Base-by-base conservation (phyloP, 371 early-diverging fungal species). In the Catenaria anguillulae region DNA sequence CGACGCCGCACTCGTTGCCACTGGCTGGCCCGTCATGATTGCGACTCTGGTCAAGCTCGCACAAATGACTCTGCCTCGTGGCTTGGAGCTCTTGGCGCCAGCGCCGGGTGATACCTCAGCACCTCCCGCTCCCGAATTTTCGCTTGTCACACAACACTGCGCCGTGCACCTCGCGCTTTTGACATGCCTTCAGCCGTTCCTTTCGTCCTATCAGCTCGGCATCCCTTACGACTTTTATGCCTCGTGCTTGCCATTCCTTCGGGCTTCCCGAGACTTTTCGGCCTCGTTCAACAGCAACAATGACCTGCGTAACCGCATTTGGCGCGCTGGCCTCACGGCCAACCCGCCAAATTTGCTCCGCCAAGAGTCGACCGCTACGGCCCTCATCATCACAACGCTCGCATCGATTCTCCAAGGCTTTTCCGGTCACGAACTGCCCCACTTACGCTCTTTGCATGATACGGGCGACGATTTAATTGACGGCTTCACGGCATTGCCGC, bases 331-430 rank as follows among this genome's bases (percentile, higher is more conserved):
- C 12, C 85, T 89, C 52, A 90, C 91, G 81, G 83, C 85, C 37
- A 87, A 90, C 48, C 67, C 90, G 66, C 95, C 95, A 24, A 89
- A 91, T 63, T 65, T 94, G 48, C 74, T 91, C 36, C 87, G 87
- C 65, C 84, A 90, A 76, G 89, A 88, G 61, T 56, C 66, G 12
- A n/a, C 29, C 24, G n/a, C 33, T 6, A 40, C 36, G 24, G 24
- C 58, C 24, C 43, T 58, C 13, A 26, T 33, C 10, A 23, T 58
- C 13, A 40, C 29, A 2, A 12, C 13, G 13, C 43, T 58, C 13
- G 6, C 5, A 5, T 33, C 29, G 29, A 58, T 40, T 24, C 24
- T 33, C 36, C 31, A 33, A 5, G 40, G 29, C 13, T 50, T 50
- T 26, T 24, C n/a, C 8, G 26, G 43, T 2, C 43, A 43, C 13